Percentiles rank a stretch among this genome's conserved stretches.
phyloP scores from a whole-genome alignment of 352 stramenopile species.

The Phytophthora fragariae region DNA sequence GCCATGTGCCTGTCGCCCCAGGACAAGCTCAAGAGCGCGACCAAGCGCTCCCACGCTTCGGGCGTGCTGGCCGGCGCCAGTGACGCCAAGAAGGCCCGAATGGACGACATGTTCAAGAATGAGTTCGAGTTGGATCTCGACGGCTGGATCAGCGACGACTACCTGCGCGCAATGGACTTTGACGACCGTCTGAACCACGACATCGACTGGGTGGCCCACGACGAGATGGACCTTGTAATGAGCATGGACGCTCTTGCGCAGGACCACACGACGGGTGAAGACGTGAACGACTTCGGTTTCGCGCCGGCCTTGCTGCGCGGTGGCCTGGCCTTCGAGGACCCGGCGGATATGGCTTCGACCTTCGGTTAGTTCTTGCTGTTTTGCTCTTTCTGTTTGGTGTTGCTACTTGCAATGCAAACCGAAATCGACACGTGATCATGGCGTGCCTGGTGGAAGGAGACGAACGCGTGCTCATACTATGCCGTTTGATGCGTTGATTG shows the following conservation, averaged over 20 bases:
- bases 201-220: conserved; percentile 83
- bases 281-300: conserved; percentile 77
- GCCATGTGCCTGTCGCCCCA: conserved; percentile 74
- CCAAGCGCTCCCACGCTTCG: conserved; percentile 46
- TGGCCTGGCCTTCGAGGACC: conserved; percentile 58
- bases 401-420: conserved; percentile 39
- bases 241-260: conserved; percentile 57
- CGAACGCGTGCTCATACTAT: conserved; percentile 54
- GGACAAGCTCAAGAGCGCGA: conserved; percentile 65
- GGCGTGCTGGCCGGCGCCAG: conserved; percentile 16
- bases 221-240: conserved; percentile 71
- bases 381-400: conserved; percentile 54
- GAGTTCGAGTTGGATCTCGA: conserved; percentile 57
- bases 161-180: conserved; percentile 75
- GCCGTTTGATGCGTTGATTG: conserved; percentile 42
- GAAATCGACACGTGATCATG: conserved; percentile 43
- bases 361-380: conserved; percentile 76
- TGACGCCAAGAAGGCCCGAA: conserved; percentile 42
- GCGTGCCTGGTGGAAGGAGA: conserved; percentile 26
- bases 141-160: conserved; percentile 84
- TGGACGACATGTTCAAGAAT: conserved; percentile 46
- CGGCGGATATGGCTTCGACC: conserved; percentile 64
- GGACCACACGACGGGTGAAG: conserved; percentile 40
- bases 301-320: conserved; percentile 61
- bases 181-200: conserved; percentile 82